Evolutionary conservation across 805 yeast genomes (phyloP).

Genomic region (Saturnispora bothae): DNA sequence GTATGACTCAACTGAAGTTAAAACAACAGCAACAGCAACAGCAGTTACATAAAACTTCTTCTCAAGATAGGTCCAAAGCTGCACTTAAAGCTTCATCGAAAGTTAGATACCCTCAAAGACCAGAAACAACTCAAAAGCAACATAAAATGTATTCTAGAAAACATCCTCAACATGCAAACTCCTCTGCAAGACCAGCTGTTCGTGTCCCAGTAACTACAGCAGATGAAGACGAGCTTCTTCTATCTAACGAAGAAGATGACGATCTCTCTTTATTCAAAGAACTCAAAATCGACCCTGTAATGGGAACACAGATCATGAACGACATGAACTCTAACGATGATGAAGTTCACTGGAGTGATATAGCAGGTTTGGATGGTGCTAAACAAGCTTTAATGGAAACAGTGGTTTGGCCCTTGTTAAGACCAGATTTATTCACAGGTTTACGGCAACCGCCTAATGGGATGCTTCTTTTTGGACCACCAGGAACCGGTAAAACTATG

Average conservation of each 20-base stretch:
- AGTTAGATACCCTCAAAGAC: constrained; percentile 20
- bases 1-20: constrained; percentile 8
- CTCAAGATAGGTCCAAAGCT: constrained; percentile 24
- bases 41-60: constrained; percentile 12
- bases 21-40: constrained; percentile 12
- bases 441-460: constrained; percentile 91
- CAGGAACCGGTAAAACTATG: constrained; percentile 99
- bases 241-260: constrained; percentile 16
- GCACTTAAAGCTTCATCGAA: constrained; percentile 26
- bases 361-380: constrained; percentile 86
- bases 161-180: background rate
- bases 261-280: constrained; percentile 33
- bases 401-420: constrained; percentile 86
- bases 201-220: background rate
- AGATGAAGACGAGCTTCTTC: constrained; percentile 5
- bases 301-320: constrained; percentile 42
- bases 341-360: constrained; percentile 89
- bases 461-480: constrained; percentile 95
- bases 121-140: constrained; percentile 1
- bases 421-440: constrained; percentile 89
- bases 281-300: constrained; percentile 7
- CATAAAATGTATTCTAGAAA: constrained; percentile 4
- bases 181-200: constrained; percentile 2
- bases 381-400: constrained; percentile 86
- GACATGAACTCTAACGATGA: constrained; percentile 88